Evolutionary conservation across 345 rosid genomes (phyloP), one percentile per base, ranked within the genome.

Genomic region (Euphorbia pulcherrima): DNA sequence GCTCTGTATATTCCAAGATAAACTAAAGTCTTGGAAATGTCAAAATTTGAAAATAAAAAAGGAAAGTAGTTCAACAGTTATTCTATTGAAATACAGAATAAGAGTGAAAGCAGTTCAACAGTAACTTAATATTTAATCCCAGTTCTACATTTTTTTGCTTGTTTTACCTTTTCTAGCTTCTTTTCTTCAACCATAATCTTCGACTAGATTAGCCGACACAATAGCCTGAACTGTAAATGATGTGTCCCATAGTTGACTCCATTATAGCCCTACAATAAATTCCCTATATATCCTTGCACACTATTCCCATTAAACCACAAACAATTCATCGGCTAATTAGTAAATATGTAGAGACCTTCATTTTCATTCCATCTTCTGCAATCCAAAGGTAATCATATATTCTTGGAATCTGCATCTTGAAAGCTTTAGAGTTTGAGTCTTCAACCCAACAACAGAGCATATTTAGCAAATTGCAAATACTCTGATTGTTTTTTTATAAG

Each of bases 351-450:
- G 50, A 30, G 55, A 86, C 98, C 98, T 93, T 88, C 92, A 90
- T 84, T 88, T 90, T 93, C 98, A 93, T 90, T 71, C 98, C 98
- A 83, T 93, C 98, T 83, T 93, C 98, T 46, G 98, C 97, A 70
- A 93, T 0, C 97, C 98, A 93, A 46, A 90, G 74, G 63, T 79
- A 93, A 75, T 93, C 98, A 74, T 80, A 28, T 52, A 93, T 62
- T 77, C 97, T 83, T 47, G 90, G 86, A 72, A 93, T 84, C 69
- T 93, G 98, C 76, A 80, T 72, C 64, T 93, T 90, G 68, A 88
- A 93, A 74, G 96, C 87, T 69, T 88, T 94, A 55, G 92, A 83
- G 64, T 86, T 84, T 68, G 92, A 92, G 71, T 93, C 97, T 72
- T 93, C 97, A 48, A 84, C 90, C 98, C 98, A 93, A 70, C 97